phyloP scores from a whole-genome alignment of 495 filamentous ascomycete species.

The Podospora australis region DNA sequence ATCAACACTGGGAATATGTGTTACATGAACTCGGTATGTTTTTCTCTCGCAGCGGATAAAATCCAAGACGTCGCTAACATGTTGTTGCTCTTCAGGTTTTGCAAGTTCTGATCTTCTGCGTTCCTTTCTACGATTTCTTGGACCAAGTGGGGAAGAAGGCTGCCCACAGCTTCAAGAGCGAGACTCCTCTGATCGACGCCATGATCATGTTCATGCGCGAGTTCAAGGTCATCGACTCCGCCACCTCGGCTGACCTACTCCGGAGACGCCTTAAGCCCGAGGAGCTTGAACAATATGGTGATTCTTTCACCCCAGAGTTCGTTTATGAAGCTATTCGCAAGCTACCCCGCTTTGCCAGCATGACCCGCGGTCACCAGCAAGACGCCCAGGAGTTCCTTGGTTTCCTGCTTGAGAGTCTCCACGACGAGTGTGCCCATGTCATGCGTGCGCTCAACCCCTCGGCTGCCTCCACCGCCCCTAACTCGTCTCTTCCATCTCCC shows the following conservation, averaged over 20 bases:
- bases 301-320: slow-evolving; percentile 87
- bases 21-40: slow-evolving; percentile 97
- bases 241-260: slow-evolving; percentile 65
- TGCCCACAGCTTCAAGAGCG: slow-evolving; percentile 85
- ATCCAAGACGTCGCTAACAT: background rate
- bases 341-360: slow-evolving; percentile 80
- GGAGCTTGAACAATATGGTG: slow-evolving; percentile 86
- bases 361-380: slow-evolving; percentile 96
- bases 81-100: slow-evolving; percentile 55
- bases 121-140: slow-evolving; percentile 90
- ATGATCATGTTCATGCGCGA: slow-evolving; percentile 97
- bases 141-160: slow-evolving; percentile 80
- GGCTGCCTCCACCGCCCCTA: slow-evolving; percentile 34
- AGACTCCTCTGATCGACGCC: slow-evolving; percentile 88
- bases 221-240: slow-evolving; percentile 78
- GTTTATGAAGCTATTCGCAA: slow-evolving; percentile 88
- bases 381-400: slow-evolving; percentile 97
- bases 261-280: slow-evolving; percentile 65
- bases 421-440: slow-evolving; percentile 81
- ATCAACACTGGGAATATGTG: slow-evolving; percentile 99
- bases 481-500: slow-evolving; percentile 32
- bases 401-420: slow-evolving; percentile 84
- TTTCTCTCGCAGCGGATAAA: background rate
- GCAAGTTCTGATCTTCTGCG: slow-evolving; percentile 86
- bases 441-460: slow-evolving; percentile 50